Evolutionary conservation across 805 yeast species (phyloP), one percentile per base, ranked within the genome.

Genomic region (Peterozyma toletana): DNA sequence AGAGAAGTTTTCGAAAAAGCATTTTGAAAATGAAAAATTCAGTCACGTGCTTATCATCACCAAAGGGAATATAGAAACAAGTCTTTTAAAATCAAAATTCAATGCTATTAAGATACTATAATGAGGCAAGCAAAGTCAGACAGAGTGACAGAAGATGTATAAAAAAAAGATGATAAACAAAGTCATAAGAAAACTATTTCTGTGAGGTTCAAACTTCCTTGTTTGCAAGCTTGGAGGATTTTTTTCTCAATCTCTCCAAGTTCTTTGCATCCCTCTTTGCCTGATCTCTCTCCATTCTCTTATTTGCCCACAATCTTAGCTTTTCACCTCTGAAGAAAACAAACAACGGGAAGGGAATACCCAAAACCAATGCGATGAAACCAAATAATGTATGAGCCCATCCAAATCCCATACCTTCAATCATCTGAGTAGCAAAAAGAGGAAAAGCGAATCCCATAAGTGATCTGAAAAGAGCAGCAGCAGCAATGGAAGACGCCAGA

Each of bases 321-420:
- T 66, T 60, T 51, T 77, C 81, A 13, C 89, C 89, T 42, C 75
- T 70, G 42, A 66, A 62, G 43, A 67, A 66, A 34, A 83, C 77
- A 45, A 76, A 70, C n/a, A 79, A 53, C 3, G 89, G 88, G 66
- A 77, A 76, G 2, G 89, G 88, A n/a, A 80, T 61, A 10, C 87
- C 86, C 42, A 81, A 63, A 1, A 70, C 70, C 13, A 80, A 47
- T 9, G 74, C 81, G 40, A 81, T 58, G 36, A 80, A 64, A 0
- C 74, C 88, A 57, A 80, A 77, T 52, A 83, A 55, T 0, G 85
- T 74, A 54, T 77, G 75, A 18, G 86, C 86, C 88, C 87, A 82
- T 4, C 86, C 86, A 51, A 79, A 80, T 16, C 82, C 81, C 39
- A 83, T 57, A 21, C 40, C 40, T 9, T 46, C 58, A 56, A 78